Conservation (phyloP, 1,284 basidiomycete genomes). For the Moesziomyces antarcticus region DNA sequence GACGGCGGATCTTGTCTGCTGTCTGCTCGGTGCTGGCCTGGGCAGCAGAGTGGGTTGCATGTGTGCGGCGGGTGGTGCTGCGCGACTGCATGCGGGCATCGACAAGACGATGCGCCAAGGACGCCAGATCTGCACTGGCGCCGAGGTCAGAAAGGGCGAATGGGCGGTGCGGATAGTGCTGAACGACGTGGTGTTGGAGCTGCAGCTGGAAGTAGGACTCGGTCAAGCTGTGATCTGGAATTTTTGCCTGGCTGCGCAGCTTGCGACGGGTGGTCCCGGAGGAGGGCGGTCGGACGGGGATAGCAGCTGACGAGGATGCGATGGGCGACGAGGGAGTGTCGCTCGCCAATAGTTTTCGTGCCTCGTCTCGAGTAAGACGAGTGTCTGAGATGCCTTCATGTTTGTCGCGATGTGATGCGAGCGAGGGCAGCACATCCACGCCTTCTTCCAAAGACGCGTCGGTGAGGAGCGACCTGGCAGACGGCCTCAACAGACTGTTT, state of each 20-base stretch:
- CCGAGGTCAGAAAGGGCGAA: slow-evolving; percentile 19
- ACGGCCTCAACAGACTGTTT: neutral
- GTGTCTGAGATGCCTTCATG: neutral
- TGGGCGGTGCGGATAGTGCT: slow-evolving; percentile 2
- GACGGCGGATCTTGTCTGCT: slow-evolving; percentile 23
- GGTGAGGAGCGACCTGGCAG: slow-evolving; percentile 9
- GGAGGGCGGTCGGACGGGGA: neutral
- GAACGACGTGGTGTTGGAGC: slow-evolving; percentile 34
- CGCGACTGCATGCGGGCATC: slow-evolving; percentile 26
- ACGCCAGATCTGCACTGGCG: slow-evolving; percentile 4
- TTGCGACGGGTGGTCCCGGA: slow-evolving; percentile 7
- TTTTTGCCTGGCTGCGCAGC: slow-evolving; percentile 29
- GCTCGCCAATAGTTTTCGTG: slow-evolving; percentile 18
- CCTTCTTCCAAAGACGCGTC: slow-evolving; percentile 7
- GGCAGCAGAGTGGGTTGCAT: neutral
- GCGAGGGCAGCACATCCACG: neutral
- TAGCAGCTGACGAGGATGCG: neutral
- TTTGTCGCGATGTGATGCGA: neutral
- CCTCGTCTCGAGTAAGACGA: slow-evolving; percentile 19
- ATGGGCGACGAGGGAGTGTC: slow-evolving; percentile 3
- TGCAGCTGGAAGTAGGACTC: slow-evolving; percentile 45
- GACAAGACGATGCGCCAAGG: slow-evolving; percentile 31
- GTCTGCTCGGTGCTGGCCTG: slow-evolving; percentile 16
- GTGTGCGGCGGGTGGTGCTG: slow-evolving; percentile 6
- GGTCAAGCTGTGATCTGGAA: slow-evolving; percentile 29